Base-by-base conservation (phyloP, 345 rosid species). In the Mangifera indica region DNA sequence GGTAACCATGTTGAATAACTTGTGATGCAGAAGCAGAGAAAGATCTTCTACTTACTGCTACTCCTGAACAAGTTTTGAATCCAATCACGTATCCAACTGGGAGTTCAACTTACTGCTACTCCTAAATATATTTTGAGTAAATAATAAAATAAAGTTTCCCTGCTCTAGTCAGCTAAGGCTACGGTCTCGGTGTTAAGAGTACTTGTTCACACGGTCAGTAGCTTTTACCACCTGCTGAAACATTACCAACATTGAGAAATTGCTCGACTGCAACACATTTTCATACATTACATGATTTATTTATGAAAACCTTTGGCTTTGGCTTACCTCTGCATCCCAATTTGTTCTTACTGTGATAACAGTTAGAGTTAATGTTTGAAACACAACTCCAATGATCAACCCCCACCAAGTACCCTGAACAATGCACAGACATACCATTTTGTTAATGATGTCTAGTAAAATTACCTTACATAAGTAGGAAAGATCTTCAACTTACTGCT, bases 381-480 rank as follows among this genome's bases (percentile, higher is more conserved):
- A 84, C 53, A 85, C 44, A 53, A 88, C 91, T 67, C 98, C 97
- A 45, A 80, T 60, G 32, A 92, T 81, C 90, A 95, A 84, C 25
- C 98, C 99, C 98, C 90, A 93, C 98, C 98, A 93, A 46, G 91
- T 90, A 15, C 98, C 98, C 97, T 93, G 80, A 71, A 67, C 42
- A 64, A 71, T 6, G 14, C 0, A 49, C 14, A n/a, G 52, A 13
- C 17, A 10, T 44, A 14, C 22, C 86, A 34, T 3, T 22, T 45
- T 2, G 20, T 11, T 40, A 51, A 29, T 26, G 53, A 18, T 2
- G 34, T 17, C 42, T 12, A 68, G 15, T 58, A 25, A 25, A 58
- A 9, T 69, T 25, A 22, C 48, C 32, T 34, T 3, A 24, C 42
- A 37, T 1, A 26, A 20, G 4, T 54, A 18, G 29, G 20, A 22